Evolutionary conservation across 2,329 filamentous ascomycete genomes (phyloP).

Genomic region (Diplodia sapinea): DNA sequence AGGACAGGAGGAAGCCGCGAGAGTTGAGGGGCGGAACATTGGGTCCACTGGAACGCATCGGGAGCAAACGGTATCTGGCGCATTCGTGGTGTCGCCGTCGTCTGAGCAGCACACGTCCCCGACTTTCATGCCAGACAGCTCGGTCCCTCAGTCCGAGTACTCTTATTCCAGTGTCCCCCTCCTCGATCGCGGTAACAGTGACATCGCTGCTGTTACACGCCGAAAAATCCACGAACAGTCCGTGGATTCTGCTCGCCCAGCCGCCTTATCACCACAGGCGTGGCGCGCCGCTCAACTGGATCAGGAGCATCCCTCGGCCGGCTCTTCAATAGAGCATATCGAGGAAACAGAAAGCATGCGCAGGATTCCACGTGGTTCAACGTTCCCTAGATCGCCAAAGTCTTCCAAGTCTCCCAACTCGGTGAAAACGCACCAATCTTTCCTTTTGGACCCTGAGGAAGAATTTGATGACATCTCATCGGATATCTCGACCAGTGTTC

Average conservation of each 20-base stretch:
- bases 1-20: not conserved
- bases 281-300: slow-evolving; percentile 34
- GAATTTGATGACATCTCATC: slow-evolving; percentile 61
- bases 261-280: slow-evolving; percentile 38
- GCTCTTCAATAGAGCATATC: slow-evolving; percentile 58
- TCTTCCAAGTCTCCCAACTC: slow-evolving; percentile 35
- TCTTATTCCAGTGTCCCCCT: slow-evolving; percentile 80
- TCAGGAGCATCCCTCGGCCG: slow-evolving; percentile 45
- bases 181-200: slow-evolving; percentile 67
- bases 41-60: not conserved
- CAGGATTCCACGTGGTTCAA: slow-evolving; percentile 53
- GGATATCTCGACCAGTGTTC: slow-evolving; percentile 57
- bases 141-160: slow-evolving; percentile 67
- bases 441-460: slow-evolving; percentile 60
- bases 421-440: slow-evolving; percentile 48
- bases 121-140: slow-evolving; percentile 35
- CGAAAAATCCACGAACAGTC: slow-evolving; percentile 14
- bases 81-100: slow-evolving; percentile 6
- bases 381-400: slow-evolving; percentile 45
- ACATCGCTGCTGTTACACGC: slow-evolving; percentile 33
- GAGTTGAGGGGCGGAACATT: not conserved
- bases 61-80: not conserved
- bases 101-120: slow-evolving; percentile 32
- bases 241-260: slow-evolving; percentile 35
- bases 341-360: slow-evolving; percentile 59